Evolutionary conservation across 495 filamentous ascomycete genomes (phyloP), one percentile per base, ranked within the genome.

Genomic region (Umbilicaria muhlenbergii): DNA sequence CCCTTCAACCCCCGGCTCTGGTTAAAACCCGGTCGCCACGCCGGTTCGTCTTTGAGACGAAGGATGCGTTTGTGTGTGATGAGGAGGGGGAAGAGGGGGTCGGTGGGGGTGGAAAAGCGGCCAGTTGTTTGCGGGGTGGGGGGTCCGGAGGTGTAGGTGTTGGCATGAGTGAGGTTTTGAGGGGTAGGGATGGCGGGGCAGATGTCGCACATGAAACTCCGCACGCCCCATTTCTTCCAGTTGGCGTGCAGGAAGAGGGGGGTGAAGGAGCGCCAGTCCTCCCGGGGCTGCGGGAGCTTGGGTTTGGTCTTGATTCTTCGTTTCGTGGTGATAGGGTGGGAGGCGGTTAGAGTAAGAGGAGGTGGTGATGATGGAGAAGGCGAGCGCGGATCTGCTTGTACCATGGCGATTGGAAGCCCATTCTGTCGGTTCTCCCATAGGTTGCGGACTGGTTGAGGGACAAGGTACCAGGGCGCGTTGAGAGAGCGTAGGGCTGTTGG

Each of bases 201-300:
- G 13, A 17, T 14, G 33, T 21, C 34, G 32, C 42, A 44, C 42
- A 44, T 36, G 8, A 38, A 21, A 11, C 42, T 32, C 8, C 42
- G 33, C 6, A 37, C 42, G 42, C 42, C 36, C 14, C 19, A 44
- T 15, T 44, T 44, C 16, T 36, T 31, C 14, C 21, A 44, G 15
- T 44, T 44, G 34, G 32, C 36, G n/a, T 44, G 42, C 15, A 44
- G 33, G 42, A 44, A 44, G 7, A 44, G 34, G 5, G 42, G 42
- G 16, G 7, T 16, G 42, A 44, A 44, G 7, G 32, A 13, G 16
- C 4, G 28, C 10, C 5, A 10, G 21, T 44, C 18, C 15, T n/a
- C 17, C 15, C 15, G 42, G 24, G 6, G 2, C 8, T 28, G 0
- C 0, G 2, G 24, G 3, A 6, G 5, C 24, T 28, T 3, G 5